Conservation (phyloP, 1,139 yeast species). For the Yamadazyma songkhlaensis region DNA sequence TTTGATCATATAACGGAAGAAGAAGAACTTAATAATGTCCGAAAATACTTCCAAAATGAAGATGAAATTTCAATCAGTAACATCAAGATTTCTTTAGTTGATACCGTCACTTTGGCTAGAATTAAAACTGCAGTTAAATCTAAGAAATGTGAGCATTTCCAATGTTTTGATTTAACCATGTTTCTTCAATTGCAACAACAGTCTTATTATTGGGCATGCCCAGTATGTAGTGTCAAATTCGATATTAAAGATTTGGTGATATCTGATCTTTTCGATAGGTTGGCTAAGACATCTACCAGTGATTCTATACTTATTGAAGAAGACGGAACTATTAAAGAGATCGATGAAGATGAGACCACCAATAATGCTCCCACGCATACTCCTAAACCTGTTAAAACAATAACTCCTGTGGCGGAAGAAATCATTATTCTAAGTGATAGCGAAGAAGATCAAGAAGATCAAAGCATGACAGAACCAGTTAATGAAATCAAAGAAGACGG, state of each 20-base stretch:
- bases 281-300: slow-evolving; percentile 35
- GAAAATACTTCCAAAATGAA: slow-evolving; percentile 37
- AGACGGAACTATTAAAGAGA: slow-evolving; percentile 56
- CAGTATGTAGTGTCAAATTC: slow-evolving; percentile 51
- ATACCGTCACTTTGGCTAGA: slow-evolving; percentile 64
- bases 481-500: background rate
- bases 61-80: slow-evolving; percentile 55
- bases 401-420: background rate
- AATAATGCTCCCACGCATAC: background rate
- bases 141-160: slow-evolving; percentile 59
- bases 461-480: too few species aligned
- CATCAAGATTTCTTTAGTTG: slow-evolving; percentile 54
- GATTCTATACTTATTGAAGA: slow-evolving; percentile 44
- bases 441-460: background rate
- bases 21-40: slow-evolving; percentile 25
- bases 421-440: background rate
- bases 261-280: slow-evolving; percentile 58
- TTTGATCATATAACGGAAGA: slow-evolving; percentile 6
- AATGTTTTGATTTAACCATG: slow-evolving; percentile 67
- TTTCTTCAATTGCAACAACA: slow-evolving; percentile 60
- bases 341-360: background rate
- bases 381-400: background rate
- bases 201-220: slow-evolving; percentile 68
- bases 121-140: slow-evolving; percentile 62
- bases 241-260: slow-evolving; percentile 52